phyloP scores from a whole-genome alignment of 176 grass and related monocot genomes.

The Cocos nucifera region DNA sequence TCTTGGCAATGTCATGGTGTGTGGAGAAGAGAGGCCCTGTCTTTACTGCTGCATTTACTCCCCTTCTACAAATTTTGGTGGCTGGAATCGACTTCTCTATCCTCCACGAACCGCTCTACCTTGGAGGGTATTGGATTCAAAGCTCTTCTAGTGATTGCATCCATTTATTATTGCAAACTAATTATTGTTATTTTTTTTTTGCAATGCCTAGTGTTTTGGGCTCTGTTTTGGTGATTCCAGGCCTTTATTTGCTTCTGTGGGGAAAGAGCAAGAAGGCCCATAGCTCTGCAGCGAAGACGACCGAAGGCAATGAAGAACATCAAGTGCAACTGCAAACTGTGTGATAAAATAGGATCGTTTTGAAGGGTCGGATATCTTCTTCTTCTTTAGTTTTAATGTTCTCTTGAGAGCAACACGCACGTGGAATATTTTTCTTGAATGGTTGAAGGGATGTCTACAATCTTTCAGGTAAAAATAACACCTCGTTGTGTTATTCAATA shows the following conservation, averaged over 20 bases:
- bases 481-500: no score
- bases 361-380: no score
- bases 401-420: no score
- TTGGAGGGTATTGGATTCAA: slow-evolving; percentile 48
- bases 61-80: slow-evolving; percentile 55
- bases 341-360: no score
- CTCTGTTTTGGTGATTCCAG: slow-evolving; percentile 37
- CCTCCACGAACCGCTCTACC: slow-evolving; percentile 60
- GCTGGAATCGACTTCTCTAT: slow-evolving; percentile 41
- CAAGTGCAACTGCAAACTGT: slow-evolving; percentile 36
- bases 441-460: no score
- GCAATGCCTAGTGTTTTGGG: slow-evolving; percentile 30
- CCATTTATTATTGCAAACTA: no score
- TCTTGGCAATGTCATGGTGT: slow-evolving; percentile 69
- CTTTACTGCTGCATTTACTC: slow-evolving; percentile 73
- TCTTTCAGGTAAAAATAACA: no score
- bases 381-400: no score
- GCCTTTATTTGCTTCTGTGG: slow-evolving; percentile 68
- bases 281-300: slow-evolving; percentile 23
- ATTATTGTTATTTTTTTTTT: no score
- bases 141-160: no score
- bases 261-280: slow-evolving; percentile 53
- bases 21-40: slow-evolving; percentile 61
- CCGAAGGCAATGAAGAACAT: slow-evolving; percentile 23
- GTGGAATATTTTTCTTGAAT: no score